Evolutionary conservation across 495 filamentous ascomycete species (phyloP).

Genomic region (Emericellopsis terricola): DNA sequence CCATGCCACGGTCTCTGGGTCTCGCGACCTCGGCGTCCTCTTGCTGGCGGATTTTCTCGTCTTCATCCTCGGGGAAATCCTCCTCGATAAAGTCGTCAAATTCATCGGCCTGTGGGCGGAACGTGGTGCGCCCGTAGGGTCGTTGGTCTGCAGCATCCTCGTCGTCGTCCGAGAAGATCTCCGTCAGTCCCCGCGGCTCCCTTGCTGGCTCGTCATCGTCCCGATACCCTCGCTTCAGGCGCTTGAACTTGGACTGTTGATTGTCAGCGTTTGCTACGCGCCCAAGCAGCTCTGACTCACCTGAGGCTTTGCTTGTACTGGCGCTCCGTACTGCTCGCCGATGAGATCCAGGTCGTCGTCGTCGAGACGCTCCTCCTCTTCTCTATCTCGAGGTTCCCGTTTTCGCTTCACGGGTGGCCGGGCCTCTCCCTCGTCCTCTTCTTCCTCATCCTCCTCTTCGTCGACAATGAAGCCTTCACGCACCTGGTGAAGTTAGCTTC

Average conservation of each 20-base stretch:
- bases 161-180: constrained; percentile 94
- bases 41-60: constrained; percentile 49
- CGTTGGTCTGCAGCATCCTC: constrained; percentile 47
- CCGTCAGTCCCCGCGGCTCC: constrained; percentile 53
- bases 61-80: constrained; percentile 80
- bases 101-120: constrained; percentile 52
- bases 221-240: constrained; percentile 80
- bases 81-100: constrained; percentile 97
- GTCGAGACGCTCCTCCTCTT: constrained; percentile 78
- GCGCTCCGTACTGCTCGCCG: constrained; percentile 45
- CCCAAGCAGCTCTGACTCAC: constrained; percentile 17
- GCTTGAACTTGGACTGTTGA: constrained; percentile 83
- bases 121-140: constrained; percentile 27
- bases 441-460: constrained; percentile 67
- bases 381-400: constrained; percentile 53
- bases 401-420: constrained; percentile 42
- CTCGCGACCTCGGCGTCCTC: constrained; percentile 79
- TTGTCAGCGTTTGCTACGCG: not conserved
- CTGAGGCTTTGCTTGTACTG: constrained; percentile 27
- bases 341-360: constrained; percentile 96
- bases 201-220: constrained; percentile 43
- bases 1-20: constrained; percentile 42
- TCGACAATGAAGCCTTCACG: constrained; percentile 94
- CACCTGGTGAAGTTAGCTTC: constrained; percentile 31
- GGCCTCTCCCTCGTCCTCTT: constrained; percentile 40